Base-by-base conservation (phyloP, 164 flowering plant genomes). In the Magnolia sinica region DNA sequence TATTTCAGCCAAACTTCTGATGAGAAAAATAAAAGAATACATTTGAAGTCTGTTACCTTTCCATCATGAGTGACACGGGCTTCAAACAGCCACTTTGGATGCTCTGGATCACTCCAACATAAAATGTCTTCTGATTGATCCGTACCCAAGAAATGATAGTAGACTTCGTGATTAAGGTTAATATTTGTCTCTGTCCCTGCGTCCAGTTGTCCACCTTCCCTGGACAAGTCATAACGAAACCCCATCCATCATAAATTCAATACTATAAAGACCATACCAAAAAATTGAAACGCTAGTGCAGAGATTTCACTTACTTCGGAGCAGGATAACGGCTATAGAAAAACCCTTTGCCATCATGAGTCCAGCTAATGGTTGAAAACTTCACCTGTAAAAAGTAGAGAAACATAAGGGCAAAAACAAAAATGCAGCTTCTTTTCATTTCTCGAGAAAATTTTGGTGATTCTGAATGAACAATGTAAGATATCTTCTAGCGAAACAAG, bases 151-250 rank as follows among this genome's bases (percentile, higher is more conserved):
- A 89, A 85, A 81, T 96, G 99, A 81, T 96, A 96, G 83, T 88
- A 92, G 1, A 96, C 31, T 80, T 90, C 89, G 18, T 94, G 95
- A 84, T 93, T 77, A 66, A 96, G 88, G 77, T 89, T 94, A 10
- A 91, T 73, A 79, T 91, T 83, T 4, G 98, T 96, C 86, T 93
- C 98, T 14, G 97, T 94, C 22, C 99, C 99, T 79, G 96, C 97
- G 82, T 92, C 98, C 55, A 89, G 19, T 49, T 81, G 69, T 74
- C 85, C 97, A 73, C 90, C 93, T 70, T 89, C 89, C 77, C 99
- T 93, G 76, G 71, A 31, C 14, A 1, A 72, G 64, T 22, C 8
- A 80, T 8, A 73, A 74, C 11, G 29, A 10, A 37, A 78, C 23
- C 8, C 66, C 52, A 9, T 73, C 52, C 59, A 70, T 37, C 23